Conservation (phyloP, 495 filamentous ascomycete genomes). For the Lophiotrema nucula region DNA sequence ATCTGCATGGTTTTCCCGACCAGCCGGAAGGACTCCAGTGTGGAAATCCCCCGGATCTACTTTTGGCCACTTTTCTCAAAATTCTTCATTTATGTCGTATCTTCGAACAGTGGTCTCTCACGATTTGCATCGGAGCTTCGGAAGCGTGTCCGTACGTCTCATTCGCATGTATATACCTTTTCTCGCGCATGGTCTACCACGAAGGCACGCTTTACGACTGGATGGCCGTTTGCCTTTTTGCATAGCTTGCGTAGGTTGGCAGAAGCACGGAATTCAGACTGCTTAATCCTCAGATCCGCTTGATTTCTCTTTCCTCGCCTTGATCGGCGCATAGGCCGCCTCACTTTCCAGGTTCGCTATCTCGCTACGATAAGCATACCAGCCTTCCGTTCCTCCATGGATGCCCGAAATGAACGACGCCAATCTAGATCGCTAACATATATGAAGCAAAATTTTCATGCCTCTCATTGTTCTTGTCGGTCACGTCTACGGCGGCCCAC, state of each 20-base stretch:
- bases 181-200: constrained; percentile 11
- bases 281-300: constrained; percentile 13
- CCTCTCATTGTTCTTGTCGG: neutral
- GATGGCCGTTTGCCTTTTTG: constrained; percentile 28
- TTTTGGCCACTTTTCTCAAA: constrained; percentile 3
- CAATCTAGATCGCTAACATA: constrained; percentile 16
- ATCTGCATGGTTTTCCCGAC: neutral
- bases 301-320: neutral
- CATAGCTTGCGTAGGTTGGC: constrained; percentile 26
- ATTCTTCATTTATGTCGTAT: constrained; percentile 4
- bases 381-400: constrained; percentile 24
- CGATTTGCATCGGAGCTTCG: constrained; percentile 19
- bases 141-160: constrained; percentile 16
- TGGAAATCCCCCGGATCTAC: neutral
- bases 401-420: constrained; percentile 13
- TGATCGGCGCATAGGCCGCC: neutral
- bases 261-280: constrained; percentile 18
- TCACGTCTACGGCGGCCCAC: neutral
- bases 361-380: constrained; percentile 11
- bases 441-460: constrained; percentile 22
- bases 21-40: neutral
- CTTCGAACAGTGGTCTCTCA: neutral
- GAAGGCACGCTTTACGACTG: constrained; percentile 28
- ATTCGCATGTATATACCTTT: constrained; percentile 33
- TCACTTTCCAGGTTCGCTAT: neutral